Conservation (phyloP, 2,329 filamentous ascomycete species). For the Fusarium tuaranense region DNA sequence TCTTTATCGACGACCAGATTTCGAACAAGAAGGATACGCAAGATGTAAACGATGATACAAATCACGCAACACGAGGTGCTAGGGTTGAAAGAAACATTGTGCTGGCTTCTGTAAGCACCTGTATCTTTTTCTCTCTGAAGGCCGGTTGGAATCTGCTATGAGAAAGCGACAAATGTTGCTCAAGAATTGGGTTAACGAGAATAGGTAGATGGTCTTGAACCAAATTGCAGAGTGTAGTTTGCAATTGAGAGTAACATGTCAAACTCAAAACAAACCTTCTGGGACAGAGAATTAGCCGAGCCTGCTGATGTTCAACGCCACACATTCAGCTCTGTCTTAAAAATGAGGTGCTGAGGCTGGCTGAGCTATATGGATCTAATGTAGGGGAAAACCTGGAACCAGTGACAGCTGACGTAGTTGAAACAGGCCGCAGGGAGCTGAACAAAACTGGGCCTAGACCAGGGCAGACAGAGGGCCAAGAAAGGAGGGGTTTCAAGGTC, state of each 20-base stretch:
- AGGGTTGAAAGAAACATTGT: neutral
- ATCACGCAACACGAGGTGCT: neutral
- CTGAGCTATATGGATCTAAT: neutral
- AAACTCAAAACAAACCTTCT: neutral
- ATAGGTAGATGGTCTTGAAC: neutral
- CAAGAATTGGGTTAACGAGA: neutral
- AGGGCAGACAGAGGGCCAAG: slow-evolving; percentile 11
- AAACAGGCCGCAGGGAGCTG: slow-evolving; percentile 8
- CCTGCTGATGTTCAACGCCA: neutral
- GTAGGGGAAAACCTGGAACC: slow-evolving; percentile 19
- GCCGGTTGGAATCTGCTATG: neutral
- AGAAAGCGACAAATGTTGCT: neutral
- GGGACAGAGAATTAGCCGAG: neutral
- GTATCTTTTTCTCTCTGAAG: neutral
- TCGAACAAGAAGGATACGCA: neutral
- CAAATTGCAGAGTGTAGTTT: neutral
- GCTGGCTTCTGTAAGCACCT: neutral
- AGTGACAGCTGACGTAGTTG: slow-evolving; percentile 22
- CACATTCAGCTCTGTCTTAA: neutral
- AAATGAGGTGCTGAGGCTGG: neutral
- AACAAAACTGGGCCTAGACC: slow-evolving; percentile 35
- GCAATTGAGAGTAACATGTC: neutral
- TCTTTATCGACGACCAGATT: slow-evolving; percentile 14
- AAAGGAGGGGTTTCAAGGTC: slow-evolving; percentile 10
- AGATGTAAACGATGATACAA: neutral